Conservation (phyloP, 306 rosid genomes). For the Mimosa bimucronata region DNA sequence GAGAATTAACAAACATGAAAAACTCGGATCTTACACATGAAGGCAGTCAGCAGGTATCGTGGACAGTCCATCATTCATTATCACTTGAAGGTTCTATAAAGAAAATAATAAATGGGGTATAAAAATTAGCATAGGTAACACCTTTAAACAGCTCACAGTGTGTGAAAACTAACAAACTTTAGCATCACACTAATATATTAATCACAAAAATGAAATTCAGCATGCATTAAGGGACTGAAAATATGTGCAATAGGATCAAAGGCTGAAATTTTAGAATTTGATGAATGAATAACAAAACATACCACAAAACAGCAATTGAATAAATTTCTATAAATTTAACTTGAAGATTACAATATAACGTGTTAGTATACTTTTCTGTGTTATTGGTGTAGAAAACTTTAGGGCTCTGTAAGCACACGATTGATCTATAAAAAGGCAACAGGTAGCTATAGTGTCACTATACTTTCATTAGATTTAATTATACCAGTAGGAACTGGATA, state of each 20-base stretch:
- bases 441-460: too few relatives aligned
- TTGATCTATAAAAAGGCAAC: too few relatives aligned
- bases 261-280: background rate
- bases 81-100: constrained; percentile 74
- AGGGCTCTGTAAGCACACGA: too few relatives aligned
- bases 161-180: background rate
- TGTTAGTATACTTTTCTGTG: too few relatives aligned
- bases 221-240: constrained; percentile 25
- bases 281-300: background rate
- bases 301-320: constrained; percentile 3
- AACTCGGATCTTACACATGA: constrained; percentile 70
- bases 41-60: constrained; percentile 83
- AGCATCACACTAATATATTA: constrained; percentile 13
- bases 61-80: constrained; percentile 95
- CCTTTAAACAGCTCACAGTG: constrained; percentile 19
- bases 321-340: too few relatives aligned
- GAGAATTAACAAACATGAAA: constrained; percentile 3
- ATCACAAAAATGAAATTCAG: constrained; percentile 24
- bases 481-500: too few relatives aligned
- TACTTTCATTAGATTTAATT: too few relatives aligned
- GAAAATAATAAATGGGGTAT: constrained; percentile 15
- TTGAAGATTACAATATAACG: too few relatives aligned
- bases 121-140: constrained; percentile 32
- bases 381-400: too few relatives aligned
- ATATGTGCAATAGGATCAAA: background rate